phyloP scores from a whole-genome alignment of 352 stramenopile genomes.

The Globisporangium canariense region DNA sequence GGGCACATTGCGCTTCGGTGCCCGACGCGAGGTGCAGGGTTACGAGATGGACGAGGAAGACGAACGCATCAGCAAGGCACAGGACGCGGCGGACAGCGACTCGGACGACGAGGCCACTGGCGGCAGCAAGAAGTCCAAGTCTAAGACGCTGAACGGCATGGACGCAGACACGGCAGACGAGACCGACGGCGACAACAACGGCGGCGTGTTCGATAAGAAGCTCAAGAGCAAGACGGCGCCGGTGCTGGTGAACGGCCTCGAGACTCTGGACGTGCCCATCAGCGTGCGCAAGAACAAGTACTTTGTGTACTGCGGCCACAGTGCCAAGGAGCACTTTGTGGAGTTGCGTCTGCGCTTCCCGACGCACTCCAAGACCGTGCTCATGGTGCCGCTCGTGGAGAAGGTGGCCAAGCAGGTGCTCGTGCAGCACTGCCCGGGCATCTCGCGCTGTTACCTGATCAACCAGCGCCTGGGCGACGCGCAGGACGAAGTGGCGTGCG shows the following conservation, averaged over 20 bases:
- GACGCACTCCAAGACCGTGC: conserved; percentile 84
- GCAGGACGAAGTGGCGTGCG: conserved; percentile 79
- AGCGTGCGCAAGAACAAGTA: conserved; percentile 86
- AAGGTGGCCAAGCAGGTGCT: conserved; percentile 83
- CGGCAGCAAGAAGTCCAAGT: conserved; percentile 24
- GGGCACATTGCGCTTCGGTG: conserved; percentile 82
- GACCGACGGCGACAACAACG: not conserved
- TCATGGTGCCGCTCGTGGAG: conserved; percentile 89
- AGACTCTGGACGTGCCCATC: conserved; percentile 67
- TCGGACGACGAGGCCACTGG: conserved; percentile 19
- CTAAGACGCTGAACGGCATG: conserved; percentile 16
- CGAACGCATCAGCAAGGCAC: conserved; percentile 68
- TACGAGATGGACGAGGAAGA: conserved; percentile 96
- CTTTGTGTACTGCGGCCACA: conserved; percentile 79
- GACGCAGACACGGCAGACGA: conserved; percentile 42
- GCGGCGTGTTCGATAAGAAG: conserved; percentile 19
- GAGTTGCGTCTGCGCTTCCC: conserved; percentile 87
- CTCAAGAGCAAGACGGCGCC: conserved; percentile 38
- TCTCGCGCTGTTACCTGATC: conserved; percentile 87
- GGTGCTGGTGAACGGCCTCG: conserved; percentile 44
- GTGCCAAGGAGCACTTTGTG: conserved; percentile 77
- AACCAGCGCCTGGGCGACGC: conserved; percentile 79
- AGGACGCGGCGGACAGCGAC: conserved; percentile 65
- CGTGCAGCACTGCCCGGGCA: conserved; percentile 84
- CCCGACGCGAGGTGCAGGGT: conserved; percentile 71